Base-by-base conservation (phyloP, 805 yeast genomes). In the Kodamaea sagamina region DNA sequence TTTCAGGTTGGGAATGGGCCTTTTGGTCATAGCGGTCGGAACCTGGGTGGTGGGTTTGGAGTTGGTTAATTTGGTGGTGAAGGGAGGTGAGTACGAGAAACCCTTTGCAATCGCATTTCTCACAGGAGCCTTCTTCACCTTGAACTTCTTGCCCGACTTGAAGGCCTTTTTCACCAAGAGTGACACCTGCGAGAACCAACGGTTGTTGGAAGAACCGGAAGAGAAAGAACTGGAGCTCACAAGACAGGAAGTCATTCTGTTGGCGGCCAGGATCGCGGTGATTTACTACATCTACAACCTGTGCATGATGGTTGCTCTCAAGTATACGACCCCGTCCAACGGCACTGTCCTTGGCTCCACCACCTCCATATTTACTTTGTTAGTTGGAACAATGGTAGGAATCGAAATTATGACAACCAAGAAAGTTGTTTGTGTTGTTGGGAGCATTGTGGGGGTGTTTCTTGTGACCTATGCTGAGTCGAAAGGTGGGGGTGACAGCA, bases 41-140 rank as follows among this genome's bases (percentile, higher is more conserved):
- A 65, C 77, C 0, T 77, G 82, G 81, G 67, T 78, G 27, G 42
- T 67, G 3, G 78, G 80, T 0, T 60, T 74, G 13, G 81, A 77
- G 48, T 47, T 77, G 47, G 74, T 74, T 35, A 78, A 75, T 47
- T 54, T 62, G 4, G 72, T 75, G n/a, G 57, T 77, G 46, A 78
- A 78, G 46, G 72, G 71, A 21, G 74, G 67, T 17, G 68, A 66
- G 9, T 78, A 70, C 51, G 66, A 62, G 26, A 79, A 77, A 46
- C 82, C 83, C 4, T 56, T 71, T 27, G 59, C 78, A 48, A 63
- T 75, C 38, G 65, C 80, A 0, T 67, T 71, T 31, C 50, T 75
- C 27, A 71, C 75, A n/a, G 81, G 81, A 1, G 56, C 71, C 2
- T 71, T 74, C 36, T 78, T 77, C 43, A 47, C 57, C 29, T 47